A percentile compares a stretch with the other conserved stretches of the same genome.
Conservation (phyloP, 306 rosid species). For the Spatholobus suberectus region DNA sequence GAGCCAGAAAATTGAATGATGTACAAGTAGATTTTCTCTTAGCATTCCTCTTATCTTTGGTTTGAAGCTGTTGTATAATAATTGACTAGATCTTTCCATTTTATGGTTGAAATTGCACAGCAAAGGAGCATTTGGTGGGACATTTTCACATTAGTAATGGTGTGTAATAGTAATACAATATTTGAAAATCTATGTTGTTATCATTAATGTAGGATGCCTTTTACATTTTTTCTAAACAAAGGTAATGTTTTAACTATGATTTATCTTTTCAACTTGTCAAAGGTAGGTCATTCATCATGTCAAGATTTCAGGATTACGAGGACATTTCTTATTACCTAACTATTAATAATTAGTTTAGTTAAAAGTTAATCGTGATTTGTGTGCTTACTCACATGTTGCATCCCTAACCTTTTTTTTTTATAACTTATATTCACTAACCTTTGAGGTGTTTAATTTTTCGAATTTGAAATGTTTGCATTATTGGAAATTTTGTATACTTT, state of each 20-base stretch:
- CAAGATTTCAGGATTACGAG: neutral
- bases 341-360: neutral
- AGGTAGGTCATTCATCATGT: neutral
- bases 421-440: no score
- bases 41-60: neutral
- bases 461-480: no score
- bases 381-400: neutral
- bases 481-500: no score
- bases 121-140: neutral
- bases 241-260: neutral
- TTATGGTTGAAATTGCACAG: neutral
- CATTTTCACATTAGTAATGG: neutral
- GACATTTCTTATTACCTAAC: neutral
- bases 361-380: no score
- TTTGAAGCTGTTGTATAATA: neutral
- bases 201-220: neutral
- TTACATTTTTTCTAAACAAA: neutral
- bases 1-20: neutral
- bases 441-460: no score
- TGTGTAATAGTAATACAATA: no score
- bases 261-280: neutral
- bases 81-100: neutral
- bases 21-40: neutral
- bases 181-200: neutral
- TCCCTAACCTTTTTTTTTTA: no score